phyloP scores from a whole-genome alignment of 441 rosid species.

The Brassica balearica region DNA sequence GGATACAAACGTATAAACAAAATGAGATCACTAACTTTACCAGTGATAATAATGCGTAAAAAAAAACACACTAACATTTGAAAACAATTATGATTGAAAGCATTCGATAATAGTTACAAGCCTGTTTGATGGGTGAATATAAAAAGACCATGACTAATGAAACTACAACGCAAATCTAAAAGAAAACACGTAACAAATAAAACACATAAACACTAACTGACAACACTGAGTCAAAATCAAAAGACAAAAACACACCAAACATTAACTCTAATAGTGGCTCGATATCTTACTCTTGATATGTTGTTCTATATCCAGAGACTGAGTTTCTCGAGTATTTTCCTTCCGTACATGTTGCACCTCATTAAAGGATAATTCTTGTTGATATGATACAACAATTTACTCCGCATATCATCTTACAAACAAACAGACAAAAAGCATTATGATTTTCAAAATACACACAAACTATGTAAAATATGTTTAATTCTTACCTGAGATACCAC shows the following conservation, averaged over 20 bases:
- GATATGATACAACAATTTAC: slow-evolving; percentile 32
- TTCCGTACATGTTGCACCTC: slow-evolving; percentile 62
- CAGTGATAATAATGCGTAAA: not conserved
- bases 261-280: not conserved
- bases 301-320: not conserved
- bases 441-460: not conserved
- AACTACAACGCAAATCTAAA: not conserved
- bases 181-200: not conserved
- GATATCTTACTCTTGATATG: slow-evolving; percentile 33
- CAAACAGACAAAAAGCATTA: not conserved
- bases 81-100: not conserved
- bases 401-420: slow-evolving; percentile 7
- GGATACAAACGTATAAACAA: too few relatives aligned
- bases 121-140: not conserved
- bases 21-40: not conserved
- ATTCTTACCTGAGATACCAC: slow-evolving; percentile 52
- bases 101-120: not conserved
- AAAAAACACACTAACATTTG: not conserved
- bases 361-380: slow-evolving; percentile 38
- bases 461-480: not conserved
- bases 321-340: slow-evolving; percentile 49
- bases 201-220: not conserved
- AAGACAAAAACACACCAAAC: not conserved
- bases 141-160: not conserved
- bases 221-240: not conserved